These are phyloP conservation scores for Primulina tabacum DNA, from an alignment of 257 asterid species.

Conservation along the genomic window DNA sequence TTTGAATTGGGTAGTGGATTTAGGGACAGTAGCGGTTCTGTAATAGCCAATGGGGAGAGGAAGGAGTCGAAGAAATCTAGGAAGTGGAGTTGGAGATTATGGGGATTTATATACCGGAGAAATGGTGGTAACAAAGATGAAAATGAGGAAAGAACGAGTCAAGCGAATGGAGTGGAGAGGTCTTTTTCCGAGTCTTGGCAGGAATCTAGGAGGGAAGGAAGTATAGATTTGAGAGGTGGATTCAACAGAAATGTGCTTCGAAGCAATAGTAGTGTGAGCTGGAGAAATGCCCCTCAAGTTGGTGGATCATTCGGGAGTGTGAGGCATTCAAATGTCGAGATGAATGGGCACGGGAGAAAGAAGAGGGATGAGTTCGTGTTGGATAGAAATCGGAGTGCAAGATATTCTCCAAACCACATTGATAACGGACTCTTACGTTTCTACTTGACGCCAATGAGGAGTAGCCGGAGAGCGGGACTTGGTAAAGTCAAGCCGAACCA, in stretches of 20 bases:
- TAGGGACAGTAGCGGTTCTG: conserved; percentile 52
- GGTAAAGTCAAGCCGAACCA: conserved; percentile 54
- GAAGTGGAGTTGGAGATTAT: conserved; percentile 71
- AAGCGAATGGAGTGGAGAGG: conserved; percentile 68
- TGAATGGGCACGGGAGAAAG: conserved; percentile 52
- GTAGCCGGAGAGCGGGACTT: conserved; percentile 52
- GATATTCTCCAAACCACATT: conserved; percentile 61
- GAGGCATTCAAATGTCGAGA: conserved; percentile 52
- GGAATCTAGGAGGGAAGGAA: conserved; percentile 41
- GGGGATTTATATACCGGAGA: conserved; percentile 60
- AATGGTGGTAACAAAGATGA: conserved; percentile 46
- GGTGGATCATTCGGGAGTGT: conserved; percentile 58
- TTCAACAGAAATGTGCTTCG: conserved; percentile 48
- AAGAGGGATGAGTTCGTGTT: conserved; percentile 56
- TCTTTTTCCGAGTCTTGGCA: conserved; percentile 72
- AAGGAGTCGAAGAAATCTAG: conserved; percentile 59
- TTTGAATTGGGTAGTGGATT: conserved; percentile 60
- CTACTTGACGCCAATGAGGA: conserved; percentile 73
- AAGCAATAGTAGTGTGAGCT: conserved; percentile 80
- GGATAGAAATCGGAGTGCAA: conserved; percentile 80
- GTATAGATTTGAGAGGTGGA: conserved; percentile 39
- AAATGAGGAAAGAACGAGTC: conserved; percentile 42
- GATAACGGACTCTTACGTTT: conserved; percentile 81
- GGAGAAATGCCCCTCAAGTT: conserved; percentile 48
- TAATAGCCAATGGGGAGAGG: conserved; percentile 50